Conservation (phyloP, 306 rosid genomes). For the Prunus davidiana region DNA sequence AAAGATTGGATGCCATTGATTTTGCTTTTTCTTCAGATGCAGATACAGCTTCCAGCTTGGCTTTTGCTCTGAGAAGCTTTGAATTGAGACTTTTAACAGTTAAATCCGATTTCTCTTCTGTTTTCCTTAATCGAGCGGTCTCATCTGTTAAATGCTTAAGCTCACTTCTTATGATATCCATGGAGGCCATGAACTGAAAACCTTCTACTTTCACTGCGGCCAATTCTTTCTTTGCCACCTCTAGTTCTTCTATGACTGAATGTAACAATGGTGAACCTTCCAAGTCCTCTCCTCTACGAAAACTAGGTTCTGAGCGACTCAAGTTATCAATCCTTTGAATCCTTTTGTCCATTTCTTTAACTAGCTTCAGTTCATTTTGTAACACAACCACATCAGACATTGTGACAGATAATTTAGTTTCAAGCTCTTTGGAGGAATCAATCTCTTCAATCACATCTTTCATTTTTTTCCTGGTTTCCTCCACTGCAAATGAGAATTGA, state of each 20-base stretch:
- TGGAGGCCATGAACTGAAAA: conserved; percentile 75
- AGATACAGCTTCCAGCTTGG: conserved; percentile 66
- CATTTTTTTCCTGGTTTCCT: conserved; percentile 39
- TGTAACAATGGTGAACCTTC: conserved; percentile 31
- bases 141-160: conserved; percentile 50
- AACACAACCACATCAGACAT: conserved; percentile 62
- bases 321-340: conserved; percentile 36
- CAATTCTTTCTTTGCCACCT: conserved; percentile 61
- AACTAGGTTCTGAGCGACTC: conserved; percentile 26
- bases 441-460: conserved; percentile 43
- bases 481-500: conserved; percentile 40
- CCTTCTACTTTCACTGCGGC: conserved; percentile 62
- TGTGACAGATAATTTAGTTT: conserved; percentile 55
- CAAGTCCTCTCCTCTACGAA: conserved; percentile 35
- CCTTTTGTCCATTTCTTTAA: conserved; percentile 45
- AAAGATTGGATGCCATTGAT: conserved; percentile 50
- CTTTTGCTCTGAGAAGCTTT: conserved; percentile 71
- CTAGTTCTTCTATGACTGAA: conserved; percentile 48
- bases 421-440: conserved; percentile 57
- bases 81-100: conserved; percentile 52
- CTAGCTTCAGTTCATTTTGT: conserved; percentile 48
- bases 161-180: conserved; percentile 88
- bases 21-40: conserved; percentile 65
- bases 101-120: conserved; percentile 40
- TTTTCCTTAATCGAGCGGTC: conserved; percentile 44